Conservation (phyloP, 2,329 filamentous ascomycete genomes). For the Pyrenophora teres region DNA sequence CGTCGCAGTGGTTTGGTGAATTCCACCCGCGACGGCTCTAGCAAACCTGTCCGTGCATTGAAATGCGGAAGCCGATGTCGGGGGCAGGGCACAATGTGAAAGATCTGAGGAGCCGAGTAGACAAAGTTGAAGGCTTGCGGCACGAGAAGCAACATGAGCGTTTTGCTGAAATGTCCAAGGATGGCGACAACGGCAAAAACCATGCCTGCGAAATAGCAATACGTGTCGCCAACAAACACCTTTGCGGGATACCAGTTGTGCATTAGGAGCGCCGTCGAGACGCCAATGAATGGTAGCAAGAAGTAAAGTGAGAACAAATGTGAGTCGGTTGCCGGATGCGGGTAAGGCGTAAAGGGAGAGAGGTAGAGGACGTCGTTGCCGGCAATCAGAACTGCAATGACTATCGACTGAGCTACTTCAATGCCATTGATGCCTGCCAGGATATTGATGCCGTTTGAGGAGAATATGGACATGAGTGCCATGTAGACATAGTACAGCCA, state of each 20-base stretch:
- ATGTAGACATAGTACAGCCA: constrained; percentile 90
- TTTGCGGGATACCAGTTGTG: constrained; percentile 97
- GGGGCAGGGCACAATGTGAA: constrained; percentile 87
- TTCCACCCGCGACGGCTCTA: constrained; percentile 83
- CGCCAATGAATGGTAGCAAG: constrained; percentile 89
- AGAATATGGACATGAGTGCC: constrained; percentile 95
- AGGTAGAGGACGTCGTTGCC: constrained; percentile 91
- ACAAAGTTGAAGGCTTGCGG: constrained; percentile 97
- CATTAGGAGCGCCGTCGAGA: constrained; percentile 80
- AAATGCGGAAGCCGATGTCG: constrained; percentile 89
- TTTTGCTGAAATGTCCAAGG: constrained; percentile 97
- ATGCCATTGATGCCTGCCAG: constrained; percentile 99
- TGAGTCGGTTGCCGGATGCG: constrained; percentile 91
- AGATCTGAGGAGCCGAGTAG: constrained; percentile 91
- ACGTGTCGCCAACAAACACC: constrained; percentile 97
- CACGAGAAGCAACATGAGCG: constrained; percentile 83
- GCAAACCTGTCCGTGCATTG: constrained; percentile 79
- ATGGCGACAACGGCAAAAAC: constrained; percentile 97
- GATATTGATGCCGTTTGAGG: constrained; percentile 98
- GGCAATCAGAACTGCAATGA: constrained; percentile 81
- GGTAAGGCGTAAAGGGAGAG: constrained; percentile 70
- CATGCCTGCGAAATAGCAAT: constrained; percentile 99
- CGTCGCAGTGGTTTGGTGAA: constrained; percentile 72
- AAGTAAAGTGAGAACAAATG: constrained; percentile 97
- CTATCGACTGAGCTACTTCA: constrained; percentile 90